These are phyloP conservation scores for Nicotiana tomentosiformis DNA, from an alignment of 257 asterid genomes.

Conservation along the genomic window DNA sequence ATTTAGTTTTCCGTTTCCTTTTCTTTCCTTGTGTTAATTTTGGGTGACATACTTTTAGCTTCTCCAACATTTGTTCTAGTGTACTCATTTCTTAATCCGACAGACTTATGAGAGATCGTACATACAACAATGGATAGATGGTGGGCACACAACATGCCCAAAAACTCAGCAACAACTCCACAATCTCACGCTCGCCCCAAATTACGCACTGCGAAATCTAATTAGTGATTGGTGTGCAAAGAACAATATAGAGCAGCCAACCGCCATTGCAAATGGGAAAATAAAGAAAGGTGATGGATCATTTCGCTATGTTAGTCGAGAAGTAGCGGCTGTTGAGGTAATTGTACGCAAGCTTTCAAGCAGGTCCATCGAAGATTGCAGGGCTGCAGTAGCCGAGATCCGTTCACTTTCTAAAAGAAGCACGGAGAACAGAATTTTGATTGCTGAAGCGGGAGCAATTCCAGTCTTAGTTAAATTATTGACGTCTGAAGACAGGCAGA, in stretches of 20 bases:
- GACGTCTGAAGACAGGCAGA: slow-evolving; percentile 54
- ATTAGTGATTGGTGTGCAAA: slow-evolving; percentile 78
- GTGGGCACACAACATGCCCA: slow-evolving; percentile 92
- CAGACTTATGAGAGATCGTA: slow-evolving; percentile 96
- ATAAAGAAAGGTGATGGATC: slow-evolving; percentile 77
- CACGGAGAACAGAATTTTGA: slow-evolving; percentile 81
- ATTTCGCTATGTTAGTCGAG: slow-evolving; percentile 66
- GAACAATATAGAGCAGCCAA: slow-evolving; percentile 60
- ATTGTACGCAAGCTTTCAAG: slow-evolving; percentile 70
- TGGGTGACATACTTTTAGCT: not conserved
- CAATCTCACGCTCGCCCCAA: slow-evolving; percentile 82
- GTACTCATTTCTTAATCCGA: not conserved
- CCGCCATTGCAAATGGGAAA: slow-evolving; percentile 46
- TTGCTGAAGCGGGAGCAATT: slow-evolving; percentile 89
- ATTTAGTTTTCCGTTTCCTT: too few relatives aligned
- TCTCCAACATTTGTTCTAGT: slow-evolving; percentile 8
- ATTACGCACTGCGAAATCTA: slow-evolving; percentile 63
- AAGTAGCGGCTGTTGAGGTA: slow-evolving; percentile 56
- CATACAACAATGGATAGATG: slow-evolving; percentile 90
- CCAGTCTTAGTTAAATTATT: slow-evolving; percentile 64
- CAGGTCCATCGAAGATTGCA: slow-evolving; percentile 48
- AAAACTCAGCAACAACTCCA: slow-evolving; percentile 88
- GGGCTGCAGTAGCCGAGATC: slow-evolving; percentile 75
- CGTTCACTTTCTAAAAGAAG: slow-evolving; percentile 81
- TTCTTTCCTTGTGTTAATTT: not conserved